Base-by-base conservation (phyloP, 2,329 filamentous ascomycete genomes). In the Emergomyces orientalis region DNA sequence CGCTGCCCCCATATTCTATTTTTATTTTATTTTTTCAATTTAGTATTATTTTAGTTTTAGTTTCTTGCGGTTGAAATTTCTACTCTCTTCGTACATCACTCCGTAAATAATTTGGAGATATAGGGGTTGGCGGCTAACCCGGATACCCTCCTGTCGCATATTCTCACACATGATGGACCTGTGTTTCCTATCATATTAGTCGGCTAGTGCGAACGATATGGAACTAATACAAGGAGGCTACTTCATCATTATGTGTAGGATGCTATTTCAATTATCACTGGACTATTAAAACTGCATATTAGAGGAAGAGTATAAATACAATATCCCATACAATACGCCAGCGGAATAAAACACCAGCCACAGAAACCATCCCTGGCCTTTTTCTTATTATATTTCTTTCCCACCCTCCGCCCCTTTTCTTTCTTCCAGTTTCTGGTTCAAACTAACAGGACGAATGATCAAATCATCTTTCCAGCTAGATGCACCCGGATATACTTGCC, bases 251-350 rank as follows among this genome's bases (percentile, higher is more conserved):
- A 17, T 54, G 51, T n/a, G 6, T 34, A 54, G 17, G 30, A 54
- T 34, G 11, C 17, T 11, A 34, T 54, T 27, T 56, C 32, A 41
- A 59, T 25, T 49, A 32, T 47, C 37, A 59, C 30, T 32, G 19
- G 17, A 45, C n/a, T 59, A 47, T 59, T 59, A 59, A 59, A 45
- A 49, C 41, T 49, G 45, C 56, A 47, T 59, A 47, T 59, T 59
- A 59, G 57, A 19, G 41, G 27, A 47, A 25, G 30, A 55, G 4
- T 55, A 55, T 37, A 14, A 22, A 56, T 56, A 41, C 27, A 39
- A 27, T 41, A 57, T 41, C 13, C 9, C 32, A 57, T 57, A 34
- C 13, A 25, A 22, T 25, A 41, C 54, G n/a, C 54, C 34, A 25
- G 54, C 8, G n/a, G 22, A 56, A 41, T 3, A 41, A 27, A 55